Evolutionary conservation across 345 rosid species (phyloP), one percentile per base, ranked within the genome.

Genomic region (Draba incana): DNA sequence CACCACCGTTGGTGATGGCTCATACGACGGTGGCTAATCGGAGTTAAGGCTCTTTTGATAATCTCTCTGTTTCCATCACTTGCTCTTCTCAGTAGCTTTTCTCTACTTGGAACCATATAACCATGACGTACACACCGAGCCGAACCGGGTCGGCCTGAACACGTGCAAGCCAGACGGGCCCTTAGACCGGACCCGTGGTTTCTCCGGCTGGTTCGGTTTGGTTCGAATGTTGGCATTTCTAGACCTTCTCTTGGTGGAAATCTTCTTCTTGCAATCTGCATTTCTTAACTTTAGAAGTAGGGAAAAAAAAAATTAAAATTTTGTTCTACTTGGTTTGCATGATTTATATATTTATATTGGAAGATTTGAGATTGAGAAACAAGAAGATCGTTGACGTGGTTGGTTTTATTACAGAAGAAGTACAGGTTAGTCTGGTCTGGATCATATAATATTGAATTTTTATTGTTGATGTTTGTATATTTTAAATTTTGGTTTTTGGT

Each of bases 1-100:
- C 65, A 75, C 80, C 85, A 52, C 56, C 78, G 62, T 37, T 74
- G 68, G 24, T 69, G 62, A 30, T 74, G 68, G 24, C 72, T 71
- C 60, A 77, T 23, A 70, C 66, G 65, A 10, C 72, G 81, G 35
- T 58, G 66, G 5, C 41, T 72, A 12, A 78, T 68, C 30, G 85
- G 85, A 35, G 67, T 45, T 68, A 82, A 68, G 6, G 83, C 85
- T 69, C 85, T 74, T 70, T 74, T 70, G 41, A 79, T 57, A 3
- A 82, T 52, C 66, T 79, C 85, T 44, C 60, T 82, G 54, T 42
- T 67, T 47, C 63, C 76, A 39, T 63, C 63, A 4, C 15, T 42
- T 3, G 49, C 56, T 69, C 59, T 79, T 68, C 42, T 72, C 65
- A 54, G 64, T 66, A 49, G 27, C 57, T 31, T 71, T 65, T 59